A percentile compares a stretch with the other conserved stretches of the same genome.
Evolutionary conservation across 1,284 basidiomycete species (phyloP).

Genomic region (Ustilago sp.): DNA sequence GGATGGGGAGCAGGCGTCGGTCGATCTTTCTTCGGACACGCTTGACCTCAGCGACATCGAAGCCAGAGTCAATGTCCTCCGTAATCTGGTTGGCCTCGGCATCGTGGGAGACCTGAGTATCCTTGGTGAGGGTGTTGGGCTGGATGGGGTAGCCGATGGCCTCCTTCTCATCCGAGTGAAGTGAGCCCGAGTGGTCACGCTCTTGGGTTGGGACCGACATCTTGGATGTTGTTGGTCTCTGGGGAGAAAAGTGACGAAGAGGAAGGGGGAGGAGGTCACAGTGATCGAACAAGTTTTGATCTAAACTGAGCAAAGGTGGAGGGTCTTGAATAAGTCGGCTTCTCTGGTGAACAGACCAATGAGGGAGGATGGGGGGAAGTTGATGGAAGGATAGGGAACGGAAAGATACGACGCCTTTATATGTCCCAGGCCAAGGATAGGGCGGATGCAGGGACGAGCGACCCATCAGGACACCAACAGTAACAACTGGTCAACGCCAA

Average conservation of each 20-base stretch:
- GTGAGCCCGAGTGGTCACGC: constrained; percentile 44
- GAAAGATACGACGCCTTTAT: constrained; percentile 21
- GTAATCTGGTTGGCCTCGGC: constrained; percentile 38
- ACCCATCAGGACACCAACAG: constrained; percentile 2
- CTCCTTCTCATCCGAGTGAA: constrained; percentile 51
- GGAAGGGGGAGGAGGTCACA: not conserved
- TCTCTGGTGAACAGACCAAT: constrained; percentile 6
- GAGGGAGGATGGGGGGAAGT: not conserved
- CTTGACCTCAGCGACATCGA: constrained; percentile 51
- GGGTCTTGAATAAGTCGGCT: constrained; percentile 6
- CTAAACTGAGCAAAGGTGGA: not conserved
- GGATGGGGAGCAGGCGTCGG: constrained; percentile 68
- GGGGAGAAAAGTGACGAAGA: not conserved
- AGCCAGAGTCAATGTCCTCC: constrained; percentile 55
- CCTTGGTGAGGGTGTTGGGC: constrained; percentile 36
- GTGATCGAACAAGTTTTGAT: not conserved
- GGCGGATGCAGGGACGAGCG: not conserved
- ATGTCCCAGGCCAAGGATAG: not conserved
- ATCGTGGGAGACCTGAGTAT: constrained; percentile 28
- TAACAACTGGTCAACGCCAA: constrained; percentile 1
- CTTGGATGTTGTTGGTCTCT: not conserved
- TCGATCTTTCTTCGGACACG: constrained; percentile 67
- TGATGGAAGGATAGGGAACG: not conserved
- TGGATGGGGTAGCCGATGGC: constrained; percentile 36
- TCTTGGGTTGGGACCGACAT: constrained; percentile 28